Percentiles rank a stretch among this genome's conserved stretches.
These are phyloP conservation scores for Lepiota subincarnata DNA, from an alignment of 768 basidiomycete species.

Conservation along the genomic window DNA sequence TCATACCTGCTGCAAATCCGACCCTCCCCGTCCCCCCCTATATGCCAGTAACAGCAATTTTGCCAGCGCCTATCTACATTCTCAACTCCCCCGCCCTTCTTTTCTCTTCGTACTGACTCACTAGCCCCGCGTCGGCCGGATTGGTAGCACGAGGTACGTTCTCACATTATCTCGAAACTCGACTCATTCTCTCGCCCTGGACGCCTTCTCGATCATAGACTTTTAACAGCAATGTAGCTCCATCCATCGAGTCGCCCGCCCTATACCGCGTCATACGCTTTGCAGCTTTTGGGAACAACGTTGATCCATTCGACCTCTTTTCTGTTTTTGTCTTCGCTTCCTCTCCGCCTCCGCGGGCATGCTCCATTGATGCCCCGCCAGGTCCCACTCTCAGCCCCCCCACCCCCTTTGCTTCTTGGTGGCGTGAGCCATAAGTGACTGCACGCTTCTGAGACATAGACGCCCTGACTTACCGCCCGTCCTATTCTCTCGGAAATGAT, in stretches of 20 bases:
- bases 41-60: constrained; percentile 17
- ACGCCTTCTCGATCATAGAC: not conserved
- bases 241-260: not conserved
- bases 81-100: not conserved
- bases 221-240: not conserved
- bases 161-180: no score
- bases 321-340: not conserved
- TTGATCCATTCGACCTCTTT: no score
- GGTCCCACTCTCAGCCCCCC: no score
- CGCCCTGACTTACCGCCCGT: no score
- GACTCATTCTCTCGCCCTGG: not conserved
- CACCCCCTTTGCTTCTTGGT: not conserved
- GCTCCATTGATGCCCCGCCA: not conserved
- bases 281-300: not conserved
- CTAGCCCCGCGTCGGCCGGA: constrained; percentile 22
- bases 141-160: not conserved
- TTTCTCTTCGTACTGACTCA: constrained; percentile 18
- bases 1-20: no score
- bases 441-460: not conserved
- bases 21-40: no score
- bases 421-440: not conserved
- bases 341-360: not conserved
- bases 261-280: not conserved
- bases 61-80: constrained; percentile 22
- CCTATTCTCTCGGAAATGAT: no score